Percentiles rank a stretch among this genome's conserved stretches.
Conservation (phyloP, 2,329 filamentous ascomycete species). For the Lachnellula arida region DNA sequence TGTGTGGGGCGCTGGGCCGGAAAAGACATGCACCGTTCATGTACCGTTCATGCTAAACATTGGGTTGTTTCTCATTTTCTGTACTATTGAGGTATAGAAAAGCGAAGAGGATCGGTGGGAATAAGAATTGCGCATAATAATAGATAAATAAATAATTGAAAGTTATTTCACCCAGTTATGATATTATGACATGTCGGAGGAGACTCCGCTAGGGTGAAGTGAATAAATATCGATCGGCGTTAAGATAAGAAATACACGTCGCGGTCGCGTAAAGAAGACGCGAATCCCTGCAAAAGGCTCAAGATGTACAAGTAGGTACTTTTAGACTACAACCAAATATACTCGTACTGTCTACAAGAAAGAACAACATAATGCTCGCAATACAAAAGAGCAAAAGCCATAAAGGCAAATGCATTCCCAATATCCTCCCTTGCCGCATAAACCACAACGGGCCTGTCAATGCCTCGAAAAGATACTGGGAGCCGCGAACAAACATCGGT, state of each 20-base stretch:
- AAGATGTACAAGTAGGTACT: not conserved
- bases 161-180: too few relatives aligned
- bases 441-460: conserved; percentile 71
- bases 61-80: not conserved
- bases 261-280: not conserved
- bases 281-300: not conserved
- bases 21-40: not conserved
- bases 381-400: conserved; percentile 25
- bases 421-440: conserved; percentile 77
- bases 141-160: not conserved
- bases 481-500: conserved; percentile 47
- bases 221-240: not conserved
- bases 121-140: not conserved
- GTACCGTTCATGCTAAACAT: too few relatives aligned
- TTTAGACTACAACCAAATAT: not conserved
- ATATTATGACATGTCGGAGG: too few relatives aligned
- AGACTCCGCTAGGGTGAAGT: too few relatives aligned
- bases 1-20: not conserved
- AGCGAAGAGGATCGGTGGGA: too few relatives aligned
- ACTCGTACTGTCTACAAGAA: not conserved
- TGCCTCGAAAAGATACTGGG: conserved; percentile 65
- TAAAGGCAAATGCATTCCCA: conserved; percentile 38
- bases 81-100: not conserved
- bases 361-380: conserved; percentile 22
- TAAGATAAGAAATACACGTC: not conserved